Base-by-base conservation (phyloP, 768 basidiomycete species). In the Infundibulicybe gibba region DNA sequence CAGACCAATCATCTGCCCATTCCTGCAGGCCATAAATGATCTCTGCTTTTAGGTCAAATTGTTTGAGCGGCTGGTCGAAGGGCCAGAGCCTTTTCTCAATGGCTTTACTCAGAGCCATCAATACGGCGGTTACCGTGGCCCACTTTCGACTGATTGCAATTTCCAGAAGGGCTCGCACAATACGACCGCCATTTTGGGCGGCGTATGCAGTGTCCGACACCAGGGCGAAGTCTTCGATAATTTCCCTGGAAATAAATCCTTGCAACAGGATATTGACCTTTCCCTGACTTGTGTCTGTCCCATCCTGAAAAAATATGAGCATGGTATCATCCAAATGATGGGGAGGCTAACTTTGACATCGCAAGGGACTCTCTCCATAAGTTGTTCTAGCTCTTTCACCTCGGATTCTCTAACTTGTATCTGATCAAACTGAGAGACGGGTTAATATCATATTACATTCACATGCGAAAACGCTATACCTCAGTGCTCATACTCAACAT, bases 201-300 rank as follows among this genome's bases (percentile, higher is more conserved):
- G 84, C 91, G 60, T 95, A 99, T 2, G 86, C 91, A 59, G 83
- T 87, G 60, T 99, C 97, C 1, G 97, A 98, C 6, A 98, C 86
- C 49, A 99, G 71, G 8, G 97, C 97, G 57, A 97, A 99, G 65
- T 99, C 97, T 50, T 97, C 88, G 12, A 97, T 71, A n/a, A 72
- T 69, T 38, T 80, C 75, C 40, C 78, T 70, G 32, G 93, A 97
- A 52, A 99, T 92, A 63, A 80, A 90, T 1, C 81, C 87, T 67
- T 99, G 97, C 16, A 99, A 72, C 14, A 98, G 76, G 50, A 98
- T 90, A 63, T 97, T 98, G 67, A 94, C 93, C 69, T 99, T 99
- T 41, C 91, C 64, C 72, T 81, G 67, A 49, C 76, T 69, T 6
- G 66, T 71, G 47, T 73, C 67, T 8, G 67, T 61, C 14, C 70